These are phyloP conservation scores for Podila clonocystis DNA, from an alignment of 192 early-diverging fungal genomes.

Conservation along the genomic window DNA sequence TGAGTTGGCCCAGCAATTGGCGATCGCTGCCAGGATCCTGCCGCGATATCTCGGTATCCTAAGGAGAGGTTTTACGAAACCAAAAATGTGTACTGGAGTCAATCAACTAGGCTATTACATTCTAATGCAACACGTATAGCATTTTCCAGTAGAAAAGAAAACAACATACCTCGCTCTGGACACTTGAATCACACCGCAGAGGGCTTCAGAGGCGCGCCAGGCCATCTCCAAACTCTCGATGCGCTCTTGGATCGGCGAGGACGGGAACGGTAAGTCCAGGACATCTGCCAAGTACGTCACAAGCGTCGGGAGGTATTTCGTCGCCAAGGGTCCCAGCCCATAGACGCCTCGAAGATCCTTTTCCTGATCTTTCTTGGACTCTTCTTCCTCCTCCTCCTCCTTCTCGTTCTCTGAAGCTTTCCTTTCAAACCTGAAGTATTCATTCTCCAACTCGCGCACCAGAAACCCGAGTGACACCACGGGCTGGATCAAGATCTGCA, in stretches of 20 bases:
- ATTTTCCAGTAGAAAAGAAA: not conserved
- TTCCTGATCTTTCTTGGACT: not conserved
- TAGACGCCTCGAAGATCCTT: constrained; percentile 20
- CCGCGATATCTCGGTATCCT: constrained; percentile 32
- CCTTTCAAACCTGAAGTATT: not conserved
- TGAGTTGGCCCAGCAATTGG: constrained; percentile 50
- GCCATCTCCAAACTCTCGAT: constrained; percentile 27
- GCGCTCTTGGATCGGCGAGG: constrained; percentile 9
- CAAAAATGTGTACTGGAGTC: no score
- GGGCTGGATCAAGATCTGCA: constrained; percentile 5
- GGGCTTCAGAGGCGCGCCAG: constrained; percentile 13
- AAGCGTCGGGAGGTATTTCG: constrained; percentile 33
- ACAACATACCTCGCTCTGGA: constrained; percentile 15
- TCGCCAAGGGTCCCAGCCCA: constrained; percentile 26
- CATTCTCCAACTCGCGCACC: not conserved
- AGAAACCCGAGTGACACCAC: constrained; percentile 15
- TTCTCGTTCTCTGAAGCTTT: not conserved
- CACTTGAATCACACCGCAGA: constrained; percentile 21
- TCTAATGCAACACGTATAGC: no score
- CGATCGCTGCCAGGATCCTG: constrained; percentile 23
- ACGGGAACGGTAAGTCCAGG: constrained; percentile 21
- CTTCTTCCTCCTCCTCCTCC: not conserved
- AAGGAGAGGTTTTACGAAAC: not conserved
- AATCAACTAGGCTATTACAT: no score
- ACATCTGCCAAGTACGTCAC: constrained; percentile 16